phyloP scores from a whole-genome alignment of 2,329 filamentous ascomycete genomes.

The Aspergillus sergii region DNA sequence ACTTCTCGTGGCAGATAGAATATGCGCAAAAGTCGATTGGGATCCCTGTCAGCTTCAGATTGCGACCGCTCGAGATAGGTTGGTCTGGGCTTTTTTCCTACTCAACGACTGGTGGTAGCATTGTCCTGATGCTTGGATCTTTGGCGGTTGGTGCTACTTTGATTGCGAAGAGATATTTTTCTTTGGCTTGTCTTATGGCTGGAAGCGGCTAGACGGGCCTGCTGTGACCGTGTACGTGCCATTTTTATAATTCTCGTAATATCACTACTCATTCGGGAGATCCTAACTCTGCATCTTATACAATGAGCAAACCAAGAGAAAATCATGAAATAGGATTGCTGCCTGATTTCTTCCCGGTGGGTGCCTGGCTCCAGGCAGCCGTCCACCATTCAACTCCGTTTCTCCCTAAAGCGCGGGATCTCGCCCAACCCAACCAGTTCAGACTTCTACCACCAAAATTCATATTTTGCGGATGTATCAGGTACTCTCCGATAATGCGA shows the following conservation, averaged over 20 bases:
- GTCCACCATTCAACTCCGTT: too few relatives aligned
- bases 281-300: not conserved
- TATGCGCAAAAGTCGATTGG: not conserved
- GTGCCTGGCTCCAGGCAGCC: not conserved
- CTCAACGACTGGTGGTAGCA: not conserved
- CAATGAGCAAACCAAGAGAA: not conserved
- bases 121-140: not conserved
- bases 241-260: not conserved
- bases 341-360: not conserved
- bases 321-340: not conserved
- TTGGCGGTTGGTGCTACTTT: not conserved
- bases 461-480: too few relatives aligned
- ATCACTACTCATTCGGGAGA: too few relatives aligned
- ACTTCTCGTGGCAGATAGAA: constrained; percentile 7
- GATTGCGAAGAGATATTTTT: not conserved
- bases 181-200: not conserved
- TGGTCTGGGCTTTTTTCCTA: not conserved
- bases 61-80: not conserved
- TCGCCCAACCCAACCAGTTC: too few relatives aligned
- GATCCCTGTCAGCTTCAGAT: not conserved
- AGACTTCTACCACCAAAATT: too few relatives aligned
- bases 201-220: not conserved
- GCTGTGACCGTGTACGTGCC: not conserved
- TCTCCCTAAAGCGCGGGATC: too few relatives aligned
- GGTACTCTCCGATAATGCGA: too few relatives aligned